Percentiles rank a stretch among this genome's conserved stretches.
Conservation (phyloP, 2,329 filamentous ascomycete genomes). For the Graphiopsis chlorocephala region DNA sequence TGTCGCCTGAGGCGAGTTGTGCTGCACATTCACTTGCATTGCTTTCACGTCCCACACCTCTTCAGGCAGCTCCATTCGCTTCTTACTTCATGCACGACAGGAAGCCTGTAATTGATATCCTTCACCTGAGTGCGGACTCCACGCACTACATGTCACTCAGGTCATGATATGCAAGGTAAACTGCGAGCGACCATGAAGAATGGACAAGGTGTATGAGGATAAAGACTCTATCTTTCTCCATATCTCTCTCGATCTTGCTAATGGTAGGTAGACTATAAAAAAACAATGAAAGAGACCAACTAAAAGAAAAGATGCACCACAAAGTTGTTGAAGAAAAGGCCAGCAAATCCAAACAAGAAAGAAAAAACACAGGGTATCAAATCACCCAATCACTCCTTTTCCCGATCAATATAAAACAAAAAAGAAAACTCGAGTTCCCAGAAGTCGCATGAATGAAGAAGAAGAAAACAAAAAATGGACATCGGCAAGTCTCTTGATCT, state of each 20-base stretch:
- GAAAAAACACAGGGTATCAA: constrained; percentile 15
- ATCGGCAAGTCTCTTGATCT: neutral
- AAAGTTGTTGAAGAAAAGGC: constrained; percentile 6
- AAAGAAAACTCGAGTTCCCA: constrained; percentile 1
- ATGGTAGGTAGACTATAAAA: neutral
- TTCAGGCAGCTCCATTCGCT: neutral
- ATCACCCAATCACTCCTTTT: constrained; percentile 12
- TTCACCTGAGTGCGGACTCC: neutral
- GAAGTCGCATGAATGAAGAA: neutral
- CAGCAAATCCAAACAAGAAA: constrained; percentile 1
- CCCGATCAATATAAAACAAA: constrained; percentile 1
- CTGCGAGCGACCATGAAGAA: neutral
- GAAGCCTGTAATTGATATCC: neutral
- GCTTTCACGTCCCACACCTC: neutral
- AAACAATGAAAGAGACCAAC: neutral
- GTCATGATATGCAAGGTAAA: neutral
- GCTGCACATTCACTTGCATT: neutral
- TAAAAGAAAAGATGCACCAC: neutral
- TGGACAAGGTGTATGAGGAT: neutral
- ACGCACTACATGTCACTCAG: neutral
- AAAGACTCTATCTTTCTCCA: neutral
- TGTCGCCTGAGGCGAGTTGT: neutral
- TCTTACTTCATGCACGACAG: neutral
- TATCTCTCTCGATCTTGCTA: neutral
- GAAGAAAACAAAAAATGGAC: neutral